These are phyloP conservation scores for Volvariella volvacea DNA, from an alignment of 1,284 basidiomycete genomes.

Conservation along the genomic window DNA sequence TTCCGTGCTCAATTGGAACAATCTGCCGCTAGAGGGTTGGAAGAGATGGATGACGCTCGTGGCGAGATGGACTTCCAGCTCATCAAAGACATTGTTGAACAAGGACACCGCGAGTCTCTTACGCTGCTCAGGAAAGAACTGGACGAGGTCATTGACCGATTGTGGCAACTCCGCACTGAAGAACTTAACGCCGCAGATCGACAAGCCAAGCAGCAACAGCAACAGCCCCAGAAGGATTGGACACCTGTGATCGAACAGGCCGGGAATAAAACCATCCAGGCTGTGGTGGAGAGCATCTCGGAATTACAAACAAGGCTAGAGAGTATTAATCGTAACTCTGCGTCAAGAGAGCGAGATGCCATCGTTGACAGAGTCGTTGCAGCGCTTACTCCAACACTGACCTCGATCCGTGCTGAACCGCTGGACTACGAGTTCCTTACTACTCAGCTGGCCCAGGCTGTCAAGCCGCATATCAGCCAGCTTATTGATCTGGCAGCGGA, in stretches of 20 bases:
- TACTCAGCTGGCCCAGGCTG: slow-evolving; percentile 66
- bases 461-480: slow-evolving; percentile 81
- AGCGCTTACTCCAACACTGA: slow-evolving; percentile 54
- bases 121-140: slow-evolving; percentile 54
- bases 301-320: slow-evolving; percentile 59
- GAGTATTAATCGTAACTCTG: slow-evolving; percentile 34
- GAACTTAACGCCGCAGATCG: neutral
- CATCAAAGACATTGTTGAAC: slow-evolving; percentile 62
- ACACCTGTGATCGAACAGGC: slow-evolving; percentile 44
- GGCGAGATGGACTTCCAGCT: slow-evolving; percentile 74
- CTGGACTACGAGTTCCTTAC: slow-evolving; percentile 76
- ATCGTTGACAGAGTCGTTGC: slow-evolving; percentile 54
- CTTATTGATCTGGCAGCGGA: slow-evolving; percentile 81
- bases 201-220: no score
- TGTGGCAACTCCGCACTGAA: neutral
- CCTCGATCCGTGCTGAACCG: slow-evolving; percentile 50
- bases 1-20: slow-evolving; percentile 64
- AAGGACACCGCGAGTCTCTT: slow-evolving; percentile 56
- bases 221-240: neutral
- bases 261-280: slow-evolving; percentile 45
- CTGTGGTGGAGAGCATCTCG: slow-evolving; percentile 52
- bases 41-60: slow-evolving; percentile 65
- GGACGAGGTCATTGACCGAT: slow-evolving; percentile 28
- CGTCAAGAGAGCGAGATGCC: slow-evolving; percentile 43
- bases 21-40: slow-evolving; percentile 47